A percentile compares a stretch with the other conserved stretches of the same genome.
Evolutionary conservation across 768 basidiomycete species (phyloP).

Genomic region (Lenzites betulinus): DNA sequence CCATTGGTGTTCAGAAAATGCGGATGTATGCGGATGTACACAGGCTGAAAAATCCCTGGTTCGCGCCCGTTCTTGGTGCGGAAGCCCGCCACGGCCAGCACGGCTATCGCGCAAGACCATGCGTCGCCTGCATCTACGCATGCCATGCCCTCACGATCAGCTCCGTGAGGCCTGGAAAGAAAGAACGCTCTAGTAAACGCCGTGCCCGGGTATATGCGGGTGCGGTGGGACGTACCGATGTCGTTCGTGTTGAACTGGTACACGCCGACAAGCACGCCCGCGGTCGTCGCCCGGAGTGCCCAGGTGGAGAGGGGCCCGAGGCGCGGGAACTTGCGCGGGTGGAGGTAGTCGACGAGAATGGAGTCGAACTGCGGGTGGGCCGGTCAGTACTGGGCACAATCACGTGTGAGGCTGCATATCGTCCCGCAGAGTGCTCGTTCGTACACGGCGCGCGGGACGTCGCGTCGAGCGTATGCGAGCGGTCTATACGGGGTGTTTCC

Average conservation of each 20-base stretch:
- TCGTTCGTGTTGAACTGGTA: conserved; percentile 99
- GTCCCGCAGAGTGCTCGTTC: background rate
- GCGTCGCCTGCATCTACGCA: conserved; percentile 47
- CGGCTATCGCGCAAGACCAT: background rate
- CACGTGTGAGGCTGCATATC: conserved; percentile 1
- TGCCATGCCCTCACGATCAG: conserved; percentile 81
- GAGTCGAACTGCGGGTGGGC: conserved; percentile 64
- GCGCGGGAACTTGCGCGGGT: conserved; percentile 90
- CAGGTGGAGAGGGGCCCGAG: conserved; percentile 72
- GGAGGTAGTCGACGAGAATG: conserved; percentile 85
- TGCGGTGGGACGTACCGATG: conserved; percentile 66
- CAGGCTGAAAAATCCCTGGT: conserved; percentile 2
- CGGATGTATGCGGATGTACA: conserved; percentile 13
- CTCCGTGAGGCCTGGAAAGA: conserved; percentile 74
- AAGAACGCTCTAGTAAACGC: conserved; percentile 8
- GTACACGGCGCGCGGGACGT: background rate
- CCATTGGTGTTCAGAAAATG: conserved; percentile 14
- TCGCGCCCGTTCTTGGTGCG: background rate
- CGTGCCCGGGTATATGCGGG: background rate
- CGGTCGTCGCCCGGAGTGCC: conserved; percentile 75
- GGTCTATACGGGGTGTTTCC: background rate
- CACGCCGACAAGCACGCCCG: conserved; percentile 82
- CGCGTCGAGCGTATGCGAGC: background rate
- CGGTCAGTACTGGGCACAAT: conserved; percentile 8
- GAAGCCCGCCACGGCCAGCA: background rate